These are phyloP conservation scores for Fistulinella prunicolor DNA, from an alignment of 768 basidiomycete genomes.

Conservation along the genomic window DNA sequence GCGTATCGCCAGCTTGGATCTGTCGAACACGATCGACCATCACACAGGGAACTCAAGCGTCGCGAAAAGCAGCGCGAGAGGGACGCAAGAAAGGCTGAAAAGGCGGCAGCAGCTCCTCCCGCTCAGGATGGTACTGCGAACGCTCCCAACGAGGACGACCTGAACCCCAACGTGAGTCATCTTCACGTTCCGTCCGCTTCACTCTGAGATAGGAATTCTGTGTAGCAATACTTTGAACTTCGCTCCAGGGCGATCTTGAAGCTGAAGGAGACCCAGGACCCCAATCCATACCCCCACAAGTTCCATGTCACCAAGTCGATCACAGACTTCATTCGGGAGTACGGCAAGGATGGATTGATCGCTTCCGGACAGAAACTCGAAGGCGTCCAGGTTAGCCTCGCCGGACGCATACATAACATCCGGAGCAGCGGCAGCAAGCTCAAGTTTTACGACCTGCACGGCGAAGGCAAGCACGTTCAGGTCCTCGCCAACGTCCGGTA, in stretches of 20 bases:
- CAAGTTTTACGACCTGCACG: constrained; percentile 90
- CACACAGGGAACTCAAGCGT: constrained; percentile 85
- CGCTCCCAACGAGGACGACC: constrained; percentile 66
- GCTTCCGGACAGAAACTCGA: constrained; percentile 63
- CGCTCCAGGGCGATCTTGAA: constrained; percentile 85
- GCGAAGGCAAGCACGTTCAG: constrained; percentile 91
- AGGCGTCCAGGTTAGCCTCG: constrained; percentile 57
- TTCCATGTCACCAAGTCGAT: constrained; percentile 85
- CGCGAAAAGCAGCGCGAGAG: constrained; percentile 78
- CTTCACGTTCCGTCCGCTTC: background rate
- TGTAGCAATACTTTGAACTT: constrained; percentile 94
- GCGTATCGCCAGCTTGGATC: constrained; percentile 29
- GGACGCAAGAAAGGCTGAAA: constrained; percentile 74
- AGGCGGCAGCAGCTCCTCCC: constrained; percentile 50
- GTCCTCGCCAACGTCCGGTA: constrained; percentile 90
- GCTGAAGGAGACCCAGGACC: constrained; percentile 78
- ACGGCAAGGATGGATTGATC: constrained; percentile 71
- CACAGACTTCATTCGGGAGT: constrained; percentile 66
- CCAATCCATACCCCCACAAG: constrained; percentile 99
- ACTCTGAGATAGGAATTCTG: background rate
- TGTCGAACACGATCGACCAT: constrained; percentile 26
- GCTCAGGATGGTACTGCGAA: constrained; percentile 39
- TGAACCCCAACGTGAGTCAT: constrained; percentile 82
- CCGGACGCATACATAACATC: constrained; percentile 91
- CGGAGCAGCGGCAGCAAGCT: constrained; percentile 81